A percentile compares a stretch with the other conserved stretches of the same genome.
Conservation (phyloP, 1,139 yeast genomes). For the Yamadazyma aaseri region DNA sequence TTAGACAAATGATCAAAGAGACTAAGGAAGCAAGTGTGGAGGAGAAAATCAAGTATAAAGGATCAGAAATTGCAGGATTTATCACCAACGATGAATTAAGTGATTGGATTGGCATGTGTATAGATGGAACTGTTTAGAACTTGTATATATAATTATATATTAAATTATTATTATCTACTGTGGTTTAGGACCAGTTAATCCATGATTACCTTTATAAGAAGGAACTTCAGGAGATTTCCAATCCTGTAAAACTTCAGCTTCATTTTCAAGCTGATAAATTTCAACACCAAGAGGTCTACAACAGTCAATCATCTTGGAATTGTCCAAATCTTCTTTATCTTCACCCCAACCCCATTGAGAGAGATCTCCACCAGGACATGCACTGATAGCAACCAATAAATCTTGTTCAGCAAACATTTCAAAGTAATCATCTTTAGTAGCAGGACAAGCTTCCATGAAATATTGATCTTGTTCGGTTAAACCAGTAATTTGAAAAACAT, state of each 20-base stretch:
- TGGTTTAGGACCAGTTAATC: slow-evolving; percentile 23
- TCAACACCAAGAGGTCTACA: slow-evolving; percentile 66
- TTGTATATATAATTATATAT: background rate
- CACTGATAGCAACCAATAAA: slow-evolving; percentile 60
- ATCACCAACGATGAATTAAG: slow-evolving; percentile 42
- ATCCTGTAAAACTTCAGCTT: slow-evolving; percentile 34
- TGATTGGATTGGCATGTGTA: slow-evolving; percentile 47
- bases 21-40: background rate
- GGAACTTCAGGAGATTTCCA: slow-evolving; percentile 56
- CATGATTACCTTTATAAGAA: slow-evolving; percentile 57
- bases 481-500: slow-evolving; percentile 71
- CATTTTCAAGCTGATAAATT: slow-evolving; percentile 53
- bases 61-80: slow-evolving; percentile 46
- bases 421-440: slow-evolving; percentile 55
- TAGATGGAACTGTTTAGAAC: slow-evolving; percentile 46
- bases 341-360: slow-evolving; percentile 75
- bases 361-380: slow-evolving; percentile 73
- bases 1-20: slow-evolving; percentile 24
- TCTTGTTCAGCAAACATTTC: slow-evolving; percentile 70
- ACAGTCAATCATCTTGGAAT: slow-evolving; percentile 55
- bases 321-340: slow-evolving; percentile 36
- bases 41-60: slow-evolving; percentile 32
- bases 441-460: slow-evolving; percentile 71
- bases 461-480: slow-evolving; percentile 63
- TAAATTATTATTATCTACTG: background rate